Conservation (phyloP, 148 eudicot genomes). For the Nepenthes mirabilis region DNA sequence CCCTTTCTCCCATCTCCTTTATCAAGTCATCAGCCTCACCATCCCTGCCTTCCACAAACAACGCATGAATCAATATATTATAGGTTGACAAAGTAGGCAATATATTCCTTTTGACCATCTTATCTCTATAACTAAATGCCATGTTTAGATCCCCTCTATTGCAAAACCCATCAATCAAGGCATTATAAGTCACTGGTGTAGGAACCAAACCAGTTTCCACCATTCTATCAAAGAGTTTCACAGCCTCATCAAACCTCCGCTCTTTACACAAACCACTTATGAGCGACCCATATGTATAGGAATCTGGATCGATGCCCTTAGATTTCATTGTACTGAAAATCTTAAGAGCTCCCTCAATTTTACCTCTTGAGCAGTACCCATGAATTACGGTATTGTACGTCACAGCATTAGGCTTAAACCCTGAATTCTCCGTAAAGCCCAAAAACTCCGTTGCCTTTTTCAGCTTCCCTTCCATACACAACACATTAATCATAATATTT, state of each 20-base stretch:
- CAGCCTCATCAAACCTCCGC: conserved; percentile 43
- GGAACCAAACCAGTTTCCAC: conserved; percentile 33
- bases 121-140: conserved; percentile 45
- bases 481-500: conserved; percentile 67
- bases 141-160: conserved; percentile 46
- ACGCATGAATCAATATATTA: conserved; percentile 47
- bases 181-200: conserved; percentile 42
- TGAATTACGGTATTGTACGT: conserved; percentile 54
- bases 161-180: conserved; percentile 55
- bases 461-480: conserved; percentile 66
- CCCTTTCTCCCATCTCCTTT: conserved; percentile 49
- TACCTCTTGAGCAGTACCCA: conserved; percentile 47
- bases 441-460: conserved; percentile 54
- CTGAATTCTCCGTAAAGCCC: conserved; percentile 40
- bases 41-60: conserved; percentile 46
- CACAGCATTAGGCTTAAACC: conserved; percentile 50
- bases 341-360: conserved; percentile 36
- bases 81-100: conserved; percentile 54
- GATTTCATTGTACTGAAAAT: conserved; percentile 39
- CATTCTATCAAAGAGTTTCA: conserved; percentile 29
- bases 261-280: conserved; percentile 46
- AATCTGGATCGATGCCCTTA: conserved; percentile 53
- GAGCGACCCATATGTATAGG: conserved; percentile 41
- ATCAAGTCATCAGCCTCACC: conserved; percentile 36
- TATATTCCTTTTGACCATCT: conserved; percentile 44